Conservation (phyloP, 2,329 filamentous ascomycete genomes). For the Cytospora piceae region DNA sequence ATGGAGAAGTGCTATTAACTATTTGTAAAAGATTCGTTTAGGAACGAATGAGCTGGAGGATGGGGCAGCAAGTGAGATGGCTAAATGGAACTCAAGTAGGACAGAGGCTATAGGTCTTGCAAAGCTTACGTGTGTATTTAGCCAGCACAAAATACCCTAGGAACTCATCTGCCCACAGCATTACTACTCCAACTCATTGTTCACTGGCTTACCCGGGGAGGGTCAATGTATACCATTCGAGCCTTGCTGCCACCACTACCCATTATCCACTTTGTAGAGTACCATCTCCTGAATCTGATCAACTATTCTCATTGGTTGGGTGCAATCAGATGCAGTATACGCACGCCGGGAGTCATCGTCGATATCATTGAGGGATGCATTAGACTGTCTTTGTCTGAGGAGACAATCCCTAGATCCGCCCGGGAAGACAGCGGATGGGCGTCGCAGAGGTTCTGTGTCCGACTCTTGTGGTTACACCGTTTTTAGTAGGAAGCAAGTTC, state of each 20-base stretch:
- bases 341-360: no score
- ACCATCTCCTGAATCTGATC: not conserved
- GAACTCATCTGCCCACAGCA: not conserved
- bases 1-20: no score
- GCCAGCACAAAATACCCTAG: not conserved
- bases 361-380: not conserved
- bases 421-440: not conserved
- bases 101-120: not conserved
- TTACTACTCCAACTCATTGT: not conserved
- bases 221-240: not conserved
- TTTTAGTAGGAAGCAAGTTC: not conserved
- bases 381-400: not conserved
- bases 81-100: not conserved
- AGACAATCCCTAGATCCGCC: no score
- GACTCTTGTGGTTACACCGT: not conserved
- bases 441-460: not conserved
- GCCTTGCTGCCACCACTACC: not conserved
- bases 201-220: no score
- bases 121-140: not conserved
- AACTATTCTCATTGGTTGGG: not conserved
- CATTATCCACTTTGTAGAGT: no score
- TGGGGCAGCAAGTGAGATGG: not conserved
- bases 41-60: not conserved
- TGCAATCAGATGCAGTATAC: not conserved
- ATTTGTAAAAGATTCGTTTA: no score